Evolutionary conservation across 2,329 filamentous ascomycete genomes (phyloP).

Genomic region (Lecanicillium sp.): DNA sequence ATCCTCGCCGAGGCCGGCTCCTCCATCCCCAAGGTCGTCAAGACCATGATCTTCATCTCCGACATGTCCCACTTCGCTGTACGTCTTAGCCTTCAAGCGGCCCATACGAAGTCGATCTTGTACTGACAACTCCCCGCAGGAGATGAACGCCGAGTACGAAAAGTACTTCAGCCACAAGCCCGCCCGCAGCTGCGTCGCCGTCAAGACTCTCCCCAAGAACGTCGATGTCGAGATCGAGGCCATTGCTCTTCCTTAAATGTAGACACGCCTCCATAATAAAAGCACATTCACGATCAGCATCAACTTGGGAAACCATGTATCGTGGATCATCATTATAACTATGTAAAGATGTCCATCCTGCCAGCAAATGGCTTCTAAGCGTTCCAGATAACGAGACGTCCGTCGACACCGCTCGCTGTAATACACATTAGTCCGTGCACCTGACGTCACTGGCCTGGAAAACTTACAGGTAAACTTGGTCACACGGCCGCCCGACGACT

Average conservation of each 20-base stretch:
- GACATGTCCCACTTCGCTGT: slow-evolving; percentile 84
- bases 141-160: slow-evolving; percentile 81
- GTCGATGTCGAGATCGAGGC: slow-evolving; percentile 88
- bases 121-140: slow-evolving; percentile 27
- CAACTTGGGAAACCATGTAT: not conserved
- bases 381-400: slow-evolving; percentile 74
- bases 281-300: slow-evolving; percentile 9
- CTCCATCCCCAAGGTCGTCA: slow-evolving; percentile 73
- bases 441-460: not conserved
- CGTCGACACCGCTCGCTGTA: slow-evolving; percentile 74
- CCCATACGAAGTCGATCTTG: slow-evolving; percentile 10
- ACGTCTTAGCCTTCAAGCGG: slow-evolving; percentile 20
- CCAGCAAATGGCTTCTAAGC: slow-evolving; percentile 36
- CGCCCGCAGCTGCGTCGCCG: slow-evolving; percentile 82
- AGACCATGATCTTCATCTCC: slow-evolving; percentile 85
- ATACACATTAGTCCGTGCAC: slow-evolving; percentile 20
- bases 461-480: slow-evolving; percentile 81
- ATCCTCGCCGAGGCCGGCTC: slow-evolving; percentile 80
- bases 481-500: slow-evolving; percentile 57
- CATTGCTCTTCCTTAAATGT: slow-evolving; percentile 60
- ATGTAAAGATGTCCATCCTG: not conserved
- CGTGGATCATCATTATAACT: not conserved
- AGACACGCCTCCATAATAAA: slow-evolving; percentile 1
- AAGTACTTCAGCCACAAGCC: slow-evolving; percentile 81
- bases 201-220: slow-evolving; percentile 80